Conservation (phyloP, 805 yeast genomes). For the Schwanniomyces sp. region DNA sequence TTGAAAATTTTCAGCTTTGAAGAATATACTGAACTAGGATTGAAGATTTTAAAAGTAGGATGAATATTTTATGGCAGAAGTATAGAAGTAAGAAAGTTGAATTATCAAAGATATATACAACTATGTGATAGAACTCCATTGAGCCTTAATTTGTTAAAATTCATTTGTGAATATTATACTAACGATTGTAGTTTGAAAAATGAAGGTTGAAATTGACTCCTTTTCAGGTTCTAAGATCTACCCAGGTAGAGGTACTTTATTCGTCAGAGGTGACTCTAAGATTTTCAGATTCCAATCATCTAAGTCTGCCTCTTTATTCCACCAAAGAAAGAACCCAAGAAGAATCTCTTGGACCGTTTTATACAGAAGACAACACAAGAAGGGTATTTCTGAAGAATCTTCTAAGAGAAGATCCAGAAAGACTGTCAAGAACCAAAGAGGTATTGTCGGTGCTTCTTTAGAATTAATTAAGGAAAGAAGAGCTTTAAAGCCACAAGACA, state of each 20-base stretch:
- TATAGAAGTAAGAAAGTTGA: no score
- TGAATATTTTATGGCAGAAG: not conserved
- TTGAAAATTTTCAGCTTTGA: no score
- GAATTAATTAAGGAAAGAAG: conserved; percentile 98
- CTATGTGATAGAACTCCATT: not conserved
- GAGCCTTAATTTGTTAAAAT: not conserved
- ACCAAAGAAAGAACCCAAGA: conserved; percentile 99
- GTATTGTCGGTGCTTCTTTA: conserved; percentile 98
- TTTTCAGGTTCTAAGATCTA: conserved; percentile 99
- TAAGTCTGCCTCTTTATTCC: conserved; percentile 96
- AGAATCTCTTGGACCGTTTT: conserved; percentile 99
- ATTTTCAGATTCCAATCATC: conserved; percentile 98
- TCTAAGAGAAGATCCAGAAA: conserved; percentile 96
- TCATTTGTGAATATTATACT: conserved; percentile 17
- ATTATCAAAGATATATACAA: no score
- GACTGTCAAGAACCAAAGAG: conserved; percentile 98
- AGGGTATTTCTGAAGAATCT: conserved; percentile 98
- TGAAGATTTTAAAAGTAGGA: not conserved
- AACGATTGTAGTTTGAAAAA: conserved; percentile 42
- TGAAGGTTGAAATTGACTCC: conserved; percentile 99
- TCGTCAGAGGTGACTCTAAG: conserved; percentile 99
- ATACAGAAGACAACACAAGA: conserved; percentile 99
- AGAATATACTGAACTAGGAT: no score
- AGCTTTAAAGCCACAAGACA: conserved; percentile 91
- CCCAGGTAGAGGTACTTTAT: conserved; percentile 99